These are phyloP conservation scores for Nakazawaea siamensis DNA, from an alignment of 805 yeast genomes.

Conservation along the genomic window DNA sequence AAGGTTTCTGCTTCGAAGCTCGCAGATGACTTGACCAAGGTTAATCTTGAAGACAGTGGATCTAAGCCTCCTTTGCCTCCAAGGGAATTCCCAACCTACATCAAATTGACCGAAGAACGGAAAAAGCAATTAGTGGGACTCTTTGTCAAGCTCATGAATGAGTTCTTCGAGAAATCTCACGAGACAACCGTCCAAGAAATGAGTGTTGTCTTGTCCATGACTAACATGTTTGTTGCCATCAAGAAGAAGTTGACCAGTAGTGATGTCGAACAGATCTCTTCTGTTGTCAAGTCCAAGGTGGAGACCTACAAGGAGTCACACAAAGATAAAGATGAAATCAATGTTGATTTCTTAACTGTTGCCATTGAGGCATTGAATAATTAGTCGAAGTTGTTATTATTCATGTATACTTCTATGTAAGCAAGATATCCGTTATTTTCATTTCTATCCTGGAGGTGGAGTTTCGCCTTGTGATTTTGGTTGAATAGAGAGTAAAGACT, in stretches of 20 bases:
- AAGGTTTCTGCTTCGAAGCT: conserved; percentile 11
- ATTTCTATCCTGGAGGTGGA: conserved; percentile 1
- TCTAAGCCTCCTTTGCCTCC: conserved; percentile 29
- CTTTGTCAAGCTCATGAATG: no score
- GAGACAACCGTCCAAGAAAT: conserved; percentile 20
- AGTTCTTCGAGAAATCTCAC: no score
- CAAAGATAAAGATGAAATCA: not conserved
- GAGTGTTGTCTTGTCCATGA: conserved; percentile 42
- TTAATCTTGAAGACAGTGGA: conserved; percentile 1
- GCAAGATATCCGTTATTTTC: not conserved
- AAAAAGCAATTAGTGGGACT: conserved; percentile 28
- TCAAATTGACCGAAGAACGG: conserved; percentile 34
- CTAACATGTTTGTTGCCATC: conserved; percentile 33
- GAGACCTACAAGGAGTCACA: not conserved
- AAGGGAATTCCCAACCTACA: conserved; percentile 26
- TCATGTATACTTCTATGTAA: not conserved
- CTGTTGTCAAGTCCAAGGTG: conserved; percentile 2
- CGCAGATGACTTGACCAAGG: conserved; percentile 10
- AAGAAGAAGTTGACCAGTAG: conserved; percentile 3
- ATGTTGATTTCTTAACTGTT: conserved; percentile 4
- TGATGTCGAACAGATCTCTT: not conserved
- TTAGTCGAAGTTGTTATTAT: not conserved
- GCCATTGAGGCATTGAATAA: conserved; percentile 8
- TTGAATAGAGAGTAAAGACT: conserved; percentile 5
- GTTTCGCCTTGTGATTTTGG: conserved; percentile 6